These are phyloP conservation scores for Camellia sinensis DNA, from an alignment of 148 eudicot species.

Conservation along the genomic window DNA sequence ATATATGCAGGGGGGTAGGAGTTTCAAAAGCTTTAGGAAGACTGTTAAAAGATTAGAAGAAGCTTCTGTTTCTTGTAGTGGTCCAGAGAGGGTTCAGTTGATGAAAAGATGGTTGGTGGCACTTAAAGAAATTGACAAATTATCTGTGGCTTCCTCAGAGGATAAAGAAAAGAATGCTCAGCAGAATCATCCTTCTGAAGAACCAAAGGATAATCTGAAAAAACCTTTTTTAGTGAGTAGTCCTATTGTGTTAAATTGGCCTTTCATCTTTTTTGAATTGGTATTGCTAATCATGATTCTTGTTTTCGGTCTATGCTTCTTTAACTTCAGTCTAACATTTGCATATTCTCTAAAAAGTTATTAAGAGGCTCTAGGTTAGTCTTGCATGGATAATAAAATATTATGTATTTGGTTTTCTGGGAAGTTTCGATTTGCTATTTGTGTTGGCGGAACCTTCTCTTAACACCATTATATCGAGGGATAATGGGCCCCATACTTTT, in stretches of 20 bases:
- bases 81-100: conserved; percentile 74
- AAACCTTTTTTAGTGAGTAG: conserved; percentile 69
- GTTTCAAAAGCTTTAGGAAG: conserved; percentile 71
- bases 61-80: conserved; percentile 79
- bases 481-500: background rate
- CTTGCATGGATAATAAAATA: background rate
- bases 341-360: background rate
- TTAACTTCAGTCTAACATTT: background rate
- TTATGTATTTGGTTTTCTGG: conserved; percentile 8
- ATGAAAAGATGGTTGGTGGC: conserved; percentile 74
- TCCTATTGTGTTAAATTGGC: background rate
- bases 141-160: conserved; percentile 42
- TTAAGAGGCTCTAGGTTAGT: background rate
- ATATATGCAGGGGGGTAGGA: conserved; percentile 57
- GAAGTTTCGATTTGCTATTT: background rate
- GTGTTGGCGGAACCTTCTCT: conserved; percentile 3
- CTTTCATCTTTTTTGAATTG: conserved; percentile 12
- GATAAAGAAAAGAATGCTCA: conserved; percentile 34
- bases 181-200: conserved; percentile 48
- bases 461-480: background rate
- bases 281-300: conserved; percentile 7
- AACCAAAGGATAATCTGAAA: conserved; percentile 51
- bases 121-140: conserved; percentile 69
- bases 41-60: conserved; percentile 92
- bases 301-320: background rate